Evolutionary conservation across 169 alveolate genomes (phyloP), one percentile per base, ranked within the genome.

Genomic region (Ichthyophthirius multifiliis): DNA sequence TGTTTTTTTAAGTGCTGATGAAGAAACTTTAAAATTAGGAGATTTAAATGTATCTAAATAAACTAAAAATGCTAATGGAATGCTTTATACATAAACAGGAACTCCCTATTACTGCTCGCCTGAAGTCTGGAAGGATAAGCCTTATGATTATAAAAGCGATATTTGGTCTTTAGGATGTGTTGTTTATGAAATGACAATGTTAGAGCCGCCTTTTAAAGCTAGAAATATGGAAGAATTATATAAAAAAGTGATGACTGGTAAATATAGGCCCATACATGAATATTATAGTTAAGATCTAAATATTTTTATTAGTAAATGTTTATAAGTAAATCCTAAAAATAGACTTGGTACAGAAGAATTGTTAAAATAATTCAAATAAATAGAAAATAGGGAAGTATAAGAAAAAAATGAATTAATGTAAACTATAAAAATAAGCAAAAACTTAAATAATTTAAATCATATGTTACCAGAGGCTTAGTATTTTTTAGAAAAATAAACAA

Each of bases 101-200:
- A 88, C 93, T 3, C 95, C 95, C 18, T 87, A 87, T 74, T 85
- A 85, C n/a, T n/a, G n/a, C n/a, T n/a, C n/a, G n/a, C 90, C 88
- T n/a, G 89, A 87, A 73, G 93, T 87, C 12, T 87, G 93, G 93
- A 83, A 86, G 48, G 96, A 89, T 62, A 32, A 83, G 37, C 93
- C 94, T 2, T 89, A 88, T 74, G 91, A 89, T 80, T 67, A 34
- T 15, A 89, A 88, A 76, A 79, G 90, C 55, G 96, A 92, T 78
- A 85, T 92, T 45, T 92, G 96, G 96, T 86, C 86, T 74, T 74
- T 92, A n/a, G 96, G 96, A 27, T 92, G 96, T 65, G 84, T 92
- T 10, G 85, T 87, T 9, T 92, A 92, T 85, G 96, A 92, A 76
- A 77, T 92, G 64, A 76, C 87, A 9, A 82, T 82, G 37, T 76